Evolutionary conservation across 495 filamentous ascomycete species (phyloP), one percentile per base, ranked within the genome.

Genomic region (Daldinia decipiens): DNA sequence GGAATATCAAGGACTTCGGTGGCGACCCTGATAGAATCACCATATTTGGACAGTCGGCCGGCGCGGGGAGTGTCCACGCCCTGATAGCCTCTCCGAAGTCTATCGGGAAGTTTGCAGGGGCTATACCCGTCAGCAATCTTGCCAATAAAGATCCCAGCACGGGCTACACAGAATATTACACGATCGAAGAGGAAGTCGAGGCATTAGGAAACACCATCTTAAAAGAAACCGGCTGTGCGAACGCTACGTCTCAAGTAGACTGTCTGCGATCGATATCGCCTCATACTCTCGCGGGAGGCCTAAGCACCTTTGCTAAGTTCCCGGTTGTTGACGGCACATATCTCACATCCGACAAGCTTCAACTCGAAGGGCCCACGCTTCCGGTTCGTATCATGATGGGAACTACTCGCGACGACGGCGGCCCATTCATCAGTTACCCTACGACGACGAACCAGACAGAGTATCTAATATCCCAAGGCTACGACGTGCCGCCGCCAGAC

Each of bases 21-120:
- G 90, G 90, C 5, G 86, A 92, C 73, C 78, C 83, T 1, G 77
- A 84, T 24, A 82, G 85, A 62, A 85, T 92, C 53, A 90, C 88
- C 74, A 71, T 84, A 78, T 77, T 86, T 55, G 87, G 87, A 7
- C 84, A 87, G 72, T 84, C 81, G 15, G 87, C 87, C 19, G 87
- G 87, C 34, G 85, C 84, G 12, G 84, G 74, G 19, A 83, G 80
- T 29, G 85, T 87, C 0, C 77, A 85, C 21, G 86, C 85, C 11
- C 68, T 88, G 58, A 79, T 87, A 53, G 86, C 83, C 39, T 84
- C 82, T 13, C 85, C 85, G 11, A 82, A 82, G 66, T 79, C 84
- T 0, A 69, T 74, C n/a, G 81, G 81, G 24, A 85, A 86, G 62
- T 87, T 85, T 67, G 71, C 79, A 3, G 77, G 71, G 8, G 86